Conservation (phyloP, 208 protist genomes). For the Acanthamoeba castellanii region DNA sequence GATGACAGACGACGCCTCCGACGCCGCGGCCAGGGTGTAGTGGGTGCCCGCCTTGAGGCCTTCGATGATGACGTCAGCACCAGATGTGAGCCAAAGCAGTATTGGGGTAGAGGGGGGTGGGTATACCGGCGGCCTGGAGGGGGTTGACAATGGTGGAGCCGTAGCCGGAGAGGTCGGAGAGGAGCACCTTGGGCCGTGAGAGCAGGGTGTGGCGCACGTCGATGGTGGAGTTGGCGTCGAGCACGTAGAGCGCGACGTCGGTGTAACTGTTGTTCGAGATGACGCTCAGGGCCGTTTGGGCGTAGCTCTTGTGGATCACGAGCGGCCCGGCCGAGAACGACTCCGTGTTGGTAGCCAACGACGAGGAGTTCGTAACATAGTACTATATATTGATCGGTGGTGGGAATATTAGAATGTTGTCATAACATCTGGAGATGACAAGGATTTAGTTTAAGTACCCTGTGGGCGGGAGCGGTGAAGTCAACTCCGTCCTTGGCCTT, state of each 20-base stretch:
- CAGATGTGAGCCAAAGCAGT: neutral
- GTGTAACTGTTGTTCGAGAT: neutral
- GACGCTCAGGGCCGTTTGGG: neutral
- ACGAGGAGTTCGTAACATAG: neutral
- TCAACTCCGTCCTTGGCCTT: constrained; percentile 39
- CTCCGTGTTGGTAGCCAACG: neutral
- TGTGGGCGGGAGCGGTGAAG: neutral
- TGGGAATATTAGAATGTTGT: too few relatives aligned
- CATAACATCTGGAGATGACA: too few relatives aligned
- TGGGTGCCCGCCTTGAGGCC: neutral
- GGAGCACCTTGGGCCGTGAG: neutral
- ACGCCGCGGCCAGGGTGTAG: neutral
- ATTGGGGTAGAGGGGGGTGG: too few relatives aligned
- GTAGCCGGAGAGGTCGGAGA: constrained; percentile 42
- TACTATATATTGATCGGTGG: neutral
- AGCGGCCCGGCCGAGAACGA: neutral
- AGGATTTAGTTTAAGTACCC: too few relatives aligned
- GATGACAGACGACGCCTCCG: neutral
- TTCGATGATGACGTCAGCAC: too few relatives aligned
- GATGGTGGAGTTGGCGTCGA: neutral
- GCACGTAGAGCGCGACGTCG: neutral
- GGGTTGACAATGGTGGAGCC: neutral
- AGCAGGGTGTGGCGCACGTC: constrained; percentile 28
- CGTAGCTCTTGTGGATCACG: constrained; percentile 2
- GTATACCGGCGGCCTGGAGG: neutral